Evolutionary conservation across 768 basidiomycete genomes (phyloP).

Genomic region (Pulveroboletus sp.): DNA sequence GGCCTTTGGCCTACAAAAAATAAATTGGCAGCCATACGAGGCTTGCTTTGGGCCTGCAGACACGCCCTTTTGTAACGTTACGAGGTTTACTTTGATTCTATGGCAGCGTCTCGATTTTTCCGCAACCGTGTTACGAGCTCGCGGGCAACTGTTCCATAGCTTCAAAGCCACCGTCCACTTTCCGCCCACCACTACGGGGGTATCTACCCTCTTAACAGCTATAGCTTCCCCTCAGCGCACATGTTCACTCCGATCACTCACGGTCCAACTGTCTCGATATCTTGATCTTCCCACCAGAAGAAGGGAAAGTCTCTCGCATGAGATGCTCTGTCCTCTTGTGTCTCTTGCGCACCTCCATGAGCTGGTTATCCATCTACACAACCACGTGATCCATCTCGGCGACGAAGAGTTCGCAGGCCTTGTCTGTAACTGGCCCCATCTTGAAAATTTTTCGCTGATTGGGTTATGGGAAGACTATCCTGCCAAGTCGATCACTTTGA

Average conservation of each 20-base stretch:
- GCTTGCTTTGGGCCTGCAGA: neutral
- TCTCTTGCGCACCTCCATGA: slow-evolving; percentile 1
- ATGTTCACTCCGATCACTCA: slow-evolving; percentile 2
- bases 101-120: neutral
- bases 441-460: neutral
- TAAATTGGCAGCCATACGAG: neutral
- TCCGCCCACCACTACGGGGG: neutral
- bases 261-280: neutral
- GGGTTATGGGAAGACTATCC: neutral
- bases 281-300: neutral
- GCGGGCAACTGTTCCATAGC: neutral
- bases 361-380: neutral
- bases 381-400: neutral
- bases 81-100: neutral
- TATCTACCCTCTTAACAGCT: neutral
- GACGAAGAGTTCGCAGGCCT: neutral
- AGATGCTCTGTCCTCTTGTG: neutral
- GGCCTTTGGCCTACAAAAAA: neutral
- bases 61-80: slow-evolving; percentile 1
- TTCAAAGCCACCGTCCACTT: neutral
- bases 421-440: slow-evolving; percentile 1
- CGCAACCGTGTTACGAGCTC: neutral
- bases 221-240: neutral
- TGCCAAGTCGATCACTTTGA: neutral
- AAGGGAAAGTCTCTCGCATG: neutral